phyloP scores from a whole-genome alignment of 129 eudicot species.

The Helianthus annuus region HanXRQr2.0-SUNRISE NC_035433.2:113663465-113663964 shows the following conservation, averaged over 20 bases:
- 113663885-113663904: slow-evolving; percentile 54
- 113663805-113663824: slow-evolving; percentile 49
- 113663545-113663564: slow-evolving; percentile 53
- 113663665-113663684: slow-evolving; percentile 54
- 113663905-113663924: slow-evolving; percentile 66
- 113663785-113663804: slow-evolving; percentile 52
- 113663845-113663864: slow-evolving; percentile 57
- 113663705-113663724: slow-evolving; percentile 62
- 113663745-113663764: slow-evolving; percentile 72
- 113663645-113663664: slow-evolving; percentile 70
- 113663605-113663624: slow-evolving; percentile 76
- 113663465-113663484: slow-evolving; percentile 77
- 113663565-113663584: slow-evolving; percentile 77
- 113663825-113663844: slow-evolving; percentile 52
- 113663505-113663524: slow-evolving; percentile 29
- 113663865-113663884: slow-evolving; percentile 68
- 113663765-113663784: slow-evolving; percentile 60
- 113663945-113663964: slow-evolving; percentile 76
- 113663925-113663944: slow-evolving; percentile 64
- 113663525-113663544: slow-evolving; percentile 23
- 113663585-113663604: slow-evolving; percentile 74
- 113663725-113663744: slow-evolving; percentile 66
- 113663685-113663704: slow-evolving; percentile 59
- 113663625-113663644: slow-evolving; percentile 62
- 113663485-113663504: slow-evolving; percentile 59